Evolutionary conservation across 495 filamentous ascomycete species (phyloP), one percentile per base, ranked within the genome.

Genomic region (Penicillium angulare): DNA sequence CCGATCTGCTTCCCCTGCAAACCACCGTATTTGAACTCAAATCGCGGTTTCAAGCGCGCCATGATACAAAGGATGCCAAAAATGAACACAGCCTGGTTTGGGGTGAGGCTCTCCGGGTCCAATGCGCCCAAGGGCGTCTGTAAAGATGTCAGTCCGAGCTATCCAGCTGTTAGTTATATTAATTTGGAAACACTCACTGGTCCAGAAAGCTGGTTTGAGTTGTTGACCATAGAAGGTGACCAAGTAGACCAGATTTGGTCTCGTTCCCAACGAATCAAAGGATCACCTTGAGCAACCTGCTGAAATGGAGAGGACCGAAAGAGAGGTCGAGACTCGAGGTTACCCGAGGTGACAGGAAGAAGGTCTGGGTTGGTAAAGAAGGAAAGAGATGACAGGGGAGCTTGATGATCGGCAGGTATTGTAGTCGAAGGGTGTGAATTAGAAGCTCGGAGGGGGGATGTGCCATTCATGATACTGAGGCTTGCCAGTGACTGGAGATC

Each of bases 1-100:
- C 60, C 65, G 36, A 70, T 59, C 3, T 32, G 33, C 3, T 43
- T 23, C 3, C 47, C 35, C 8, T 44, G 29, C 4, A 27, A 7
- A 23, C 41, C 38, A 3, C 32, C 52, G 24, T 60, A 40, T 13
- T 50, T 63, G 53, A 59, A 71, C 1, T 57, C 18, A 26, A 66
- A 71, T 0, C 36, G 40, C 0, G 72, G 68, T 4, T 56, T 40
- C 12, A 73, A 55, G 1, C 50, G 34, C 13, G 49, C 57, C 45
- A 66, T 57, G 3, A 57, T 50, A 2, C 50, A 41, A 1, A 75
- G 27, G 0, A 68, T 60, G 13, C 65, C 66, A 42, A 71, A 72
- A 33, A 53, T 61, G 29, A 68, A 73, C n/a, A 73, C 48, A 1
- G 63, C 49, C 7, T 69, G 58, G 7, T 48, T 42, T 13, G 52